A percentile compares a stretch with the other conserved stretches of the same genome.
Evolutionary conservation across 1,284 basidiomycete species (phyloP).

Genomic region (Neonothopanus nambi): DNA sequence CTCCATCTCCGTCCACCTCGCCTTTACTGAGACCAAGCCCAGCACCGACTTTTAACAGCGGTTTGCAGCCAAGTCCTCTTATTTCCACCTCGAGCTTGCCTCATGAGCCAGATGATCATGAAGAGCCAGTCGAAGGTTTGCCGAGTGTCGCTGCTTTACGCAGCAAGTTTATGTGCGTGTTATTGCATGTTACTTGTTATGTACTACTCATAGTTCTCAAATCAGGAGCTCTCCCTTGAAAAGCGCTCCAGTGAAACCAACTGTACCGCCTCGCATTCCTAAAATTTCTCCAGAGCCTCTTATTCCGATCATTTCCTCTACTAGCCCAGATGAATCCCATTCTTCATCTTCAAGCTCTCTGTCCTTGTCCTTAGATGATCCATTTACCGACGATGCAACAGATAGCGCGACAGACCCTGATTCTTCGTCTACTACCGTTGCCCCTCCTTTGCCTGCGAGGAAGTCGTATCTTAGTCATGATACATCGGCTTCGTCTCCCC

Average conservation of each 20-base stretch:
- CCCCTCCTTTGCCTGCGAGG: slow-evolving; percentile 10
- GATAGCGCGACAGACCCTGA: slow-evolving; percentile 11
- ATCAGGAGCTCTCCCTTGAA: background rate
- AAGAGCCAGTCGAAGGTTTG: slow-evolving; percentile 25
- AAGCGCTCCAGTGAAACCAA: background rate
- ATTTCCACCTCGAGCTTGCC: slow-evolving; percentile 15
- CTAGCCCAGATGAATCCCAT: slow-evolving; percentile 4
- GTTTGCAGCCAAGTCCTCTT: slow-evolving; percentile 17
- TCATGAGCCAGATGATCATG: slow-evolving; percentile 22
- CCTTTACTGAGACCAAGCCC: slow-evolving; percentile 47
- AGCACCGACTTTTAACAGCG: slow-evolving; percentile 26
- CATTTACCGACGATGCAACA: slow-evolving; percentile 18
- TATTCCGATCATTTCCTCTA: background rate
- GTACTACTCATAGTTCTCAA: background rate
- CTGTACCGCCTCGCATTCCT: slow-evolving; percentile 8
- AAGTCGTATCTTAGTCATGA: background rate
- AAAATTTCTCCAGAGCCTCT: background rate
- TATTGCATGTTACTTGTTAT: slow-evolving; percentile 9
- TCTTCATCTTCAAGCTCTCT: slow-evolving; percentile 5
- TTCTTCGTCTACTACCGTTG: slow-evolving; percentile 3
- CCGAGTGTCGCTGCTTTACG: slow-evolving; percentile 45
- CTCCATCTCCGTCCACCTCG: slow-evolving; percentile 36
- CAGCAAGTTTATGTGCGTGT: slow-evolving; percentile 53
- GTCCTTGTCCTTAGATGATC: slow-evolving; percentile 12
- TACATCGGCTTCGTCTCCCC: slow-evolving; percentile 27